Percentiles rank a stretch among this genome's conserved stretches.
These are phyloP conservation scores for Backusella morwellensis DNA, from an alignment of 192 early-diverging fungal genomes.

Conservation along the genomic window DNA sequence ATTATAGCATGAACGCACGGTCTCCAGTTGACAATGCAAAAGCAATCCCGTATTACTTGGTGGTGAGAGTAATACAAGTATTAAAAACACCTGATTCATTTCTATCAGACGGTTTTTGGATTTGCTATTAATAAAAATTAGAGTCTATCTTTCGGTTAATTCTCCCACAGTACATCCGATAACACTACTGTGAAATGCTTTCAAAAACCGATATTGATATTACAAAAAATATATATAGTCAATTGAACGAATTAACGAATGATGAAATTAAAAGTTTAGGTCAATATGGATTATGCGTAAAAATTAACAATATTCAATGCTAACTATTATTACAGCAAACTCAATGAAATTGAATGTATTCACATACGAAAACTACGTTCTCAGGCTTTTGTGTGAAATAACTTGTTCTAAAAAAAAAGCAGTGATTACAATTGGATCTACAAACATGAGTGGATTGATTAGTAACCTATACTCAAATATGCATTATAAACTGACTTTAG, in stretches of 20 bases:
- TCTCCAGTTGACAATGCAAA: neutral
- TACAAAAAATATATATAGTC: neutral
- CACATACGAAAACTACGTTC: no score
- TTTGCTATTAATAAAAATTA: neutral
- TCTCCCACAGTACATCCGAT: neutral
- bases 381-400: no score
- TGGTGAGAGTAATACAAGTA: neutral
- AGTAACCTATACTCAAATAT: no score
- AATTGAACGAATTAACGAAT: neutral
- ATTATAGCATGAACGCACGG: neutral
- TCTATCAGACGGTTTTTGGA: neutral
- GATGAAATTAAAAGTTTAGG: neutral
- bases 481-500: neutral
- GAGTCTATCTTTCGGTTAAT: neutral
- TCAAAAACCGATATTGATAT: neutral
- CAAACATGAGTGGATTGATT: no score
- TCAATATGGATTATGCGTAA: neutral
- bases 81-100: neutral
- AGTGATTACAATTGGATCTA: no score
- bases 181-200: neutral
- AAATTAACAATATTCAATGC: no score
- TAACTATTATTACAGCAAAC: no score
- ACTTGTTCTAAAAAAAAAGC: no score
- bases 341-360: no score
- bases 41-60: neutral